A percentile compares a stretch with the other conserved stretches of the same genome.
Conservation (phyloP, 179 eudicot genomes). For the Gypsophila paniculata region DNA sequence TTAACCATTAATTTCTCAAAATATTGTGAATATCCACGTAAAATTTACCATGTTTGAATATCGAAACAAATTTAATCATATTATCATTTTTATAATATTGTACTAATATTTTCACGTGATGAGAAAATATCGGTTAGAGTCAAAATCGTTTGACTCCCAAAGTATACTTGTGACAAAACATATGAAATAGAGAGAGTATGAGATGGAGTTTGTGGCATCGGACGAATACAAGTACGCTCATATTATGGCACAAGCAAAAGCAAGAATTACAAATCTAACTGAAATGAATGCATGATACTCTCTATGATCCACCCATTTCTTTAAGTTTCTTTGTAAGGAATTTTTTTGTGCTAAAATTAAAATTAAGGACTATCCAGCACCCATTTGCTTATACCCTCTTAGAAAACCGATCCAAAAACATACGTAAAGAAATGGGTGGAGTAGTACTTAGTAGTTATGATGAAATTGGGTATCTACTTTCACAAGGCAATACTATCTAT, state of each 20-base stretch:
- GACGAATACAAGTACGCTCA: neutral
- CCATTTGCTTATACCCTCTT: no score
- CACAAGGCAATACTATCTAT: neutral
- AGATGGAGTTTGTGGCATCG: neutral
- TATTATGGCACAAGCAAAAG: slow-evolving; percentile 2
- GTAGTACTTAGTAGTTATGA: neutral
- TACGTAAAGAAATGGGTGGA: no score
- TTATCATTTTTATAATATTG: neutral
- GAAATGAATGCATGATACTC: neutral
- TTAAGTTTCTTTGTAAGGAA: no score
- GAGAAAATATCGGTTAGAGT: neutral
- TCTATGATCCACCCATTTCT: no score
- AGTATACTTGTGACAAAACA: neutral
- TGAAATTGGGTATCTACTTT: neutral
- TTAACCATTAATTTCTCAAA: neutral
- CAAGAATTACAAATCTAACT: neutral
- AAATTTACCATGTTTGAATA: no score
- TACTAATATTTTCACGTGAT: no score
- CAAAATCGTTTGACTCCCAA: neutral
- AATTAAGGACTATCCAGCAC: no score
- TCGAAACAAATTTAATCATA: neutral
- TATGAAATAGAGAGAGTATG: neutral
- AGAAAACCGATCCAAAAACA: no score
- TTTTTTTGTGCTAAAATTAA: no score
- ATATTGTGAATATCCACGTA: no score